Conservation (phyloP, 345 rosid genomes). For the Sonneratia alba region DNA sequence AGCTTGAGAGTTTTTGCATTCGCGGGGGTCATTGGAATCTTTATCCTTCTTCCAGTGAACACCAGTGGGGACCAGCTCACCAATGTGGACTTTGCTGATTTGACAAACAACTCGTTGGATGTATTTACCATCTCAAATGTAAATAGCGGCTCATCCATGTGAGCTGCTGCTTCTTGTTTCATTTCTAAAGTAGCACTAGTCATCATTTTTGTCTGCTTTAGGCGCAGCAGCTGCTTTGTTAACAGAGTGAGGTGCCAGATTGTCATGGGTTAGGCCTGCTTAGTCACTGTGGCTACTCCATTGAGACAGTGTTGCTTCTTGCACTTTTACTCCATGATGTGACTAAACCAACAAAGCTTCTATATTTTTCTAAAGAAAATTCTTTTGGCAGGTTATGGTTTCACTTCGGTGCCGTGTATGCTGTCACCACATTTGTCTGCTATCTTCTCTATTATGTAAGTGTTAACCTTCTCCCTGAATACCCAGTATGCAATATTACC, state of each 20-base stretch:
- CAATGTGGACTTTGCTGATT: conserved; percentile 50
- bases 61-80: conserved; percentile 56
- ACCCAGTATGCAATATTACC: background rate
- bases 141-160: conserved; percentile 37
- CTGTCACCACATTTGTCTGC: conserved; percentile 61
- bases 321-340: background rate
- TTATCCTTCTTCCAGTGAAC: conserved; percentile 86
- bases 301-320: background rate
- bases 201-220: background rate
- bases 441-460: conserved; percentile 74
- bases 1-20: conserved; percentile 82
- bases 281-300: background rate
- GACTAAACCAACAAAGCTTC: background rate
- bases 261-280: background rate
- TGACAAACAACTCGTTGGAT: conserved; percentile 70
- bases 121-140: conserved; percentile 77
- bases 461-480: background rate
- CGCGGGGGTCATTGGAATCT: conserved; percentile 76
- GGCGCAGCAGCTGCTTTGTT: background rate
- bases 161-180: background rate
- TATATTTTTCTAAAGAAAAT: conserved; percentile 15
- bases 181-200: background rate
- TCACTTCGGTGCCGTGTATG: conserved; percentile 76
- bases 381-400: conserved; percentile 70
- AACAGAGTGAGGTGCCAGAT: background rate